Evolutionary conservation across 2,329 filamentous ascomycete species (phyloP).

Genomic region (Fusarium sp.): DNA sequence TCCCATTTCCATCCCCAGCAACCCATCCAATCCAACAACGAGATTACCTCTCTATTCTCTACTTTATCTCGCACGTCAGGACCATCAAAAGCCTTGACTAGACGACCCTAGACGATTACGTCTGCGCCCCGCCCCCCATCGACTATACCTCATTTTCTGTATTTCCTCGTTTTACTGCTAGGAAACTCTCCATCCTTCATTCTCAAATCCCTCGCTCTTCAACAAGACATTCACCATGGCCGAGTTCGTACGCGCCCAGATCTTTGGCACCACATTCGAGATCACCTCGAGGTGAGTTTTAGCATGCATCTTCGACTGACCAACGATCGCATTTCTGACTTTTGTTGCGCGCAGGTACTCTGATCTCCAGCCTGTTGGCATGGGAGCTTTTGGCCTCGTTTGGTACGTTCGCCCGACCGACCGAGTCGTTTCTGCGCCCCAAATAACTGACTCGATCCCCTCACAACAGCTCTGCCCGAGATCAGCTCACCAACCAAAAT

Average conservation of each 20-base stretch:
- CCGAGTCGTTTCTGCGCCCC: conserved; percentile 1
- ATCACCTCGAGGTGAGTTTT: conserved; percentile 90
- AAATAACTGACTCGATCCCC: conserved; percentile 18
- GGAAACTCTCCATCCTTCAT: conserved; percentile 33
- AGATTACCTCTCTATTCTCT: conserved; percentile 33
- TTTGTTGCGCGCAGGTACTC: conserved; percentile 78
- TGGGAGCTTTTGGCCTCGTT: conserved; percentile 98
- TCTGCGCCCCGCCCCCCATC: conserved; percentile 37
- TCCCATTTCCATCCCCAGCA: conserved; percentile 40
- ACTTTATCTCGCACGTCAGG: conserved; percentile 40
- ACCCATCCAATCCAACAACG: conserved; percentile 35
- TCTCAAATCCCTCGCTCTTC: conserved; percentile 21
- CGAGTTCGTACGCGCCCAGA: conserved; percentile 99
- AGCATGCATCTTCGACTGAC: conserved; percentile 1
- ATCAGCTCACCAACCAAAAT: conserved; percentile 96
- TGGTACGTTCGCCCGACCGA: conserved; percentile 74
- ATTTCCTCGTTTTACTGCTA: conserved; percentile 32
- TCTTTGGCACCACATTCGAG: conserved; percentile 99
- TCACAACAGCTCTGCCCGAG: conserved; percentile 85
- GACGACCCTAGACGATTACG: conserved; percentile 35
- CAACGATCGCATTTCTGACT: conserved; percentile 32
- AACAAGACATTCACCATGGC: conserved; percentile 78
- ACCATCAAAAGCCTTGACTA: conserved; percentile 24
- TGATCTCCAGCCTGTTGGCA: conserved; percentile 97
- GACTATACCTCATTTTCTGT: conserved; percentile 28